Evolutionary conservation across 352 stramenopile genomes (phyloP), one percentile per base, ranked within the genome.

Genomic region (Globisporangium echinulatum): DNA sequence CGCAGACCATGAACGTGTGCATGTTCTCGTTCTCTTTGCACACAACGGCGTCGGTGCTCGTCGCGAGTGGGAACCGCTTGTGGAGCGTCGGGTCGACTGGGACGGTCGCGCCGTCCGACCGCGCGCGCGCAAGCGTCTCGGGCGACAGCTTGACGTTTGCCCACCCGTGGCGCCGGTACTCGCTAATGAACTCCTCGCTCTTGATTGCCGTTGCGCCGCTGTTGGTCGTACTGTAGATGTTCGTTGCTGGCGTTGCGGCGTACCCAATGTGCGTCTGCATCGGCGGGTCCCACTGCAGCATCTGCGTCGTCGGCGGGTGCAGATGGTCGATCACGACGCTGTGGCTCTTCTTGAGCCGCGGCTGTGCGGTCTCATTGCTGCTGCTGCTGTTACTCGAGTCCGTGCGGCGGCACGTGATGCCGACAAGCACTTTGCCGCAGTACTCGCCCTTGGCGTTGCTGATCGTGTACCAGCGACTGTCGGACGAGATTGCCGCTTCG

Each of bases 1-100:
- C 85, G 48, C 85, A 94, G 39, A 96, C 86, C 77, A 92, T 94
- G 56, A 94, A 96, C 13, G 84, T 92, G 67, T 94, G 85, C 84
- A 94, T 94, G 42, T 84, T 75, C 38, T 82, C 77, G 59, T 94
- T 91, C 46, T 94, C 85, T 62, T 94, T 92, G 65, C 85, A 94
- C 40, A 78, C 68, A 8, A 94, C 67, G 7, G 85, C 79, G 43
- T 92, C 80, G 2, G 55, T 66, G 54, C 54, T 64, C 49, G 53
- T 76, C 8, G 38, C 68, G 15, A 63, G 57, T 8, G 70, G 62
- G 39, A 82, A 82, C 7, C 64, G 72, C 52, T 80, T 86, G 67
- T 72, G 68, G 39, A 77, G 54, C 4, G 61, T 52, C 5, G 46
- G 10, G 14, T 64, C 71, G 44, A 67, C 69, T 9, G 69, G 75